Conservation (phyloP, 768 basidiomycete genomes). For the Asterophora parasitica region DNA sequence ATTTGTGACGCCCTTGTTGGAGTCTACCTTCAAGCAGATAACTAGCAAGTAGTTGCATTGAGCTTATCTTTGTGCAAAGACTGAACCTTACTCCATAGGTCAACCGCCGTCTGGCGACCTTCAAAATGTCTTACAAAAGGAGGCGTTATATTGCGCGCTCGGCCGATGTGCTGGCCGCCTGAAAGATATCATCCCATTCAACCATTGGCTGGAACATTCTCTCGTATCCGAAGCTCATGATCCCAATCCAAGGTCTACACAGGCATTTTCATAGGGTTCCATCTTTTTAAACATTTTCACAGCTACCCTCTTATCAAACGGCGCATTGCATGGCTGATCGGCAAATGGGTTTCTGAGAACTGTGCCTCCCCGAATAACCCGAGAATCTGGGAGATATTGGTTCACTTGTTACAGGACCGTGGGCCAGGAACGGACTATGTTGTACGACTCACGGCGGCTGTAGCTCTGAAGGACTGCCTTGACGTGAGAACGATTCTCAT, state of each 20-base stretch:
- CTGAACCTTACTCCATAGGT: slow-evolving; percentile 21
- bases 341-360: slow-evolving; percentile 78
- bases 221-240: slow-evolving; percentile 57
- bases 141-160: slow-evolving; percentile 84
- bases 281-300: background rate
- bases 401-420: slow-evolving; percentile 69
- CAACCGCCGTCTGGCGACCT: slow-evolving; percentile 48
- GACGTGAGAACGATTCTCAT: slow-evolving; percentile 51
- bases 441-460: slow-evolving; percentile 81
- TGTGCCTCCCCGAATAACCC: slow-evolving; percentile 55
- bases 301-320: slow-evolving; percentile 92
- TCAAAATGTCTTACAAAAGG: slow-evolving; percentile 65
- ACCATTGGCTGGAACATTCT: slow-evolving; percentile 61
- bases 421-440: slow-evolving; percentile 74
- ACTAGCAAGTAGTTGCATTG: slow-evolving; percentile 38
- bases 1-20: slow-evolving; percentile 65
- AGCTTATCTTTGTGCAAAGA: background rate
- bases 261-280: background rate
- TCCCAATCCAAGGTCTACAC: slow-evolving; percentile 51
- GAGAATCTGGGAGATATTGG: slow-evolving; percentile 74
- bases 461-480: slow-evolving; percentile 75
- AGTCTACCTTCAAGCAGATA: slow-evolving; percentile 52
- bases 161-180: slow-evolving; percentile 74
- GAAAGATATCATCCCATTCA: slow-evolving; percentile 60
- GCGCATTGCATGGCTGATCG: slow-evolving; percentile 92